Percentiles rank a stretch among this genome's conserved stretches.
Conservation (phyloP, 2,329 filamentous ascomycete genomes). For the Sporothrix protearum region DNA sequence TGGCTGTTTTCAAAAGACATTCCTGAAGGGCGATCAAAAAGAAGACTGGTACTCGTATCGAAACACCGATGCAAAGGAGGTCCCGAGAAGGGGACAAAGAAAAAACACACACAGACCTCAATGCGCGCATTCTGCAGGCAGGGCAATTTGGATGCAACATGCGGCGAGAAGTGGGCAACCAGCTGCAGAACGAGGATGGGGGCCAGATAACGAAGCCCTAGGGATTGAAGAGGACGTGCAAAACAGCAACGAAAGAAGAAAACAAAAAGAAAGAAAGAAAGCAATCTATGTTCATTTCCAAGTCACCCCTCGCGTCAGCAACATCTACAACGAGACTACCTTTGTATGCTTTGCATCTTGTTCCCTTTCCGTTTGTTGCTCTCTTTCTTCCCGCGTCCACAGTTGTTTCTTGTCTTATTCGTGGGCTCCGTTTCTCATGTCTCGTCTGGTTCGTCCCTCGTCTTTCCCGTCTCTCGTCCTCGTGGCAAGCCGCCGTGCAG, state of each 20-base stretch:
- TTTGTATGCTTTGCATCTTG: neutral
- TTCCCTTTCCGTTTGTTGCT: neutral
- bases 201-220: neutral
- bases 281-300: neutral
- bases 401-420: neutral
- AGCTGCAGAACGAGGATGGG: neutral
- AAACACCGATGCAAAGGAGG: neutral
- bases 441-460: neutral
- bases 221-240: neutral
- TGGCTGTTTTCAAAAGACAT: neutral
- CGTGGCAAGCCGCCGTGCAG: slow-evolving; percentile 12
- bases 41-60: neutral
- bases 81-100: neutral
- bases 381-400: neutral
- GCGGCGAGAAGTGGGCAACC: neutral
- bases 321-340: neutral
- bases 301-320: neutral
- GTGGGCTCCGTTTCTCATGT: neutral
- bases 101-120: neutral
- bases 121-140: neutral
- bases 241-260: neutral
- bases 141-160: neutral
- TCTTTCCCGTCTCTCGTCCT: slow-evolving; percentile 5
- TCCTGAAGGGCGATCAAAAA: neutral
- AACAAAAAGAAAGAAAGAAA: neutral